A percentile compares a stretch with the other conserved stretches of the same genome.
phyloP scores from a whole-genome alignment of 2,329 filamentous ascomycete species.

The Mycocentrospora acerina region DNA sequence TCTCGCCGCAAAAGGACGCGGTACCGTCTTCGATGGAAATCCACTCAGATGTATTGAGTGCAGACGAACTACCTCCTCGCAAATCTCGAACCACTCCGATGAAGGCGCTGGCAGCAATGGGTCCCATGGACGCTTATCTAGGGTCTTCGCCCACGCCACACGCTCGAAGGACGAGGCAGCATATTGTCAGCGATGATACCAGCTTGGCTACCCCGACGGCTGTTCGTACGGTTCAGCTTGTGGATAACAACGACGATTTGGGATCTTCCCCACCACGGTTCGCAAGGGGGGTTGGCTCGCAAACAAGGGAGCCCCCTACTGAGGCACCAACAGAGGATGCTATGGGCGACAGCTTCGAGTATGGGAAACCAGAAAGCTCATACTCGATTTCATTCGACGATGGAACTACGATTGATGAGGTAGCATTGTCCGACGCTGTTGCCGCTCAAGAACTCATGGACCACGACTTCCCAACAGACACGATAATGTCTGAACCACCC shows the following conservation, averaged over 20 bases:
- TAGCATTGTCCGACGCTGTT: constrained; percentile 19
- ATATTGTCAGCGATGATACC: constrained; percentile 29
- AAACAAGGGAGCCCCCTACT: not conserved
- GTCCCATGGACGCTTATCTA: constrained; percentile 38
- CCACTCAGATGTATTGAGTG: constrained; percentile 29
- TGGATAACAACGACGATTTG: constrained; percentile 28
- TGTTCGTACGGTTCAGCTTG: constrained; percentile 21
- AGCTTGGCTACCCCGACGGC: constrained; percentile 31
- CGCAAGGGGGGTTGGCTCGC: constrained; percentile 9
- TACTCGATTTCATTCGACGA: constrained; percentile 32
- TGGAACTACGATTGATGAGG: constrained; percentile 36
- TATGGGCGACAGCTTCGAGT: constrained; percentile 23
- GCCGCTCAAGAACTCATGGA: constrained; percentile 7
- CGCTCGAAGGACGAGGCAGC: constrained; percentile 26
- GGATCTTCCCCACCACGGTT: constrained; percentile 41
- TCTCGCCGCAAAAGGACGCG: constrained; percentile 15
- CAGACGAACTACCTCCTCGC: constrained; percentile 26
- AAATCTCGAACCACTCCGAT: constrained; percentile 28
- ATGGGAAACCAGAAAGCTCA: constrained; percentile 14
- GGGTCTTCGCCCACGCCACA: constrained; percentile 42
- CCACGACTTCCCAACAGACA: constrained; percentile 6
- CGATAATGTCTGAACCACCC: constrained; percentile 23
- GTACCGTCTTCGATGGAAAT: constrained; percentile 29
- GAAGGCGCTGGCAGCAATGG: constrained; percentile 26
- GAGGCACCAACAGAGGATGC: constrained; percentile 5